These are phyloP conservation scores for Lolium multiflorum DNA, from an alignment of 176 grass and related monocot species.

Conservation along the genomic window DNA sequence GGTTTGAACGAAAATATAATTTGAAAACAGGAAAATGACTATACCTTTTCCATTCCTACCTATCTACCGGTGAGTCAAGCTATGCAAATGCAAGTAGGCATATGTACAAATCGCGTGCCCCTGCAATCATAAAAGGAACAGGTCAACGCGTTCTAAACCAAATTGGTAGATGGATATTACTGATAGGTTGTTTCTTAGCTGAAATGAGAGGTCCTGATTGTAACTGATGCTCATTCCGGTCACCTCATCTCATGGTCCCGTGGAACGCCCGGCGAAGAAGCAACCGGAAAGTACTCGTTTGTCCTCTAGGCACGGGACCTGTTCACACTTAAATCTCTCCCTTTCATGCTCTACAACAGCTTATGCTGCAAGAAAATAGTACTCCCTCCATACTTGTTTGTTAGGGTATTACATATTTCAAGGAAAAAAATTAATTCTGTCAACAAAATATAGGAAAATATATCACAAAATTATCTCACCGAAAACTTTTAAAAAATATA, in stretches of 20 bases:
- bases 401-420: too few relatives aligned
- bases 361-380: not conserved
- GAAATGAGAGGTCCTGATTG: not conserved
- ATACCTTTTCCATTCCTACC: too few relatives aligned
- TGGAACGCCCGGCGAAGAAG: not conserved
- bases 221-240: not conserved
- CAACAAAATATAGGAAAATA: too few relatives aligned
- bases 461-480: too few relatives aligned
- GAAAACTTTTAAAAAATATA: too few relatives aligned
- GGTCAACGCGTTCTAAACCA: not conserved
- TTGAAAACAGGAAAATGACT: too few relatives aligned
- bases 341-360: not conserved
- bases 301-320: not conserved
- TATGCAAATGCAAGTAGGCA: not conserved
- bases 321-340: slow-evolving; percentile 30
- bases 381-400: too few relatives aligned
- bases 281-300: slow-evolving; percentile 21
- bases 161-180: not conserved
- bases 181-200: not conserved
- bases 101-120: not conserved
- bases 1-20: too few relatives aligned
- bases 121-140: not conserved
- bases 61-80: too few relatives aligned
- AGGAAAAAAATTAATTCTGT: too few relatives aligned
- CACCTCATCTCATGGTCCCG: not conserved